Evolutionary conservation across 139 green algal species (phyloP), one percentile per base, ranked within the genome.

Genomic region (Nannochloris sp.): DNA sequence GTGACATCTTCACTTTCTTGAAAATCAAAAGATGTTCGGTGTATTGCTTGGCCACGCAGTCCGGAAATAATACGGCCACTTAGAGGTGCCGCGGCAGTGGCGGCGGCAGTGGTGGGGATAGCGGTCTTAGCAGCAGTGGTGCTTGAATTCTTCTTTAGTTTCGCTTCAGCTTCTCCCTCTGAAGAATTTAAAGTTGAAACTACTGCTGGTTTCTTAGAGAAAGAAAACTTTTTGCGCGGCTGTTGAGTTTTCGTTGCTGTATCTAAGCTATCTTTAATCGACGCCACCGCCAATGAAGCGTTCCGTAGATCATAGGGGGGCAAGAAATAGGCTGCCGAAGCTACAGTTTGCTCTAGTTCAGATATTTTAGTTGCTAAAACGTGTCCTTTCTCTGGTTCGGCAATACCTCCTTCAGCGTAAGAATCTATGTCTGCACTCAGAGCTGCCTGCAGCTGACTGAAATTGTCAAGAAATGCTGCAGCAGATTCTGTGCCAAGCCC

Each of bases 261-360:
- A 13, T 84, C 77, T 2, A 85, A 44, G n/a, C 69, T 61, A 3
- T 68, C 46, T 1, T 75, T 71, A 25, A 89, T 59, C 5, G 77
- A 58, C 15, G 64, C 58, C 10, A 83, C 39, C 2, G 71, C 62
- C 2, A 58, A 62, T 8, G 72, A 74, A 55, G 68, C 70, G 15
- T 74, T 70, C 39, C 82, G 79, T 58, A 75, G 47, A 46, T 91
- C 86, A 60, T 86, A 92, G 0, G 61, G 39, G 0, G 86, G 85
- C 12, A 92, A 77, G 71, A 83, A 92, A 73, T 92, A 92, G 23
- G 80, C 73, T 9, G 84, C 86, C 8, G 75, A 70, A 6, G 86
- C 75, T 14, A 74, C 42, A 23, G 48, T 0, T 38, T 45, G 53
- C 53, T 73, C 65, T 1, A 73, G 30, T 8, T 39, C 56, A 4